Base-by-base conservation (phyloP, 1,139 yeast species). In the Pichia sp. region DNA sequence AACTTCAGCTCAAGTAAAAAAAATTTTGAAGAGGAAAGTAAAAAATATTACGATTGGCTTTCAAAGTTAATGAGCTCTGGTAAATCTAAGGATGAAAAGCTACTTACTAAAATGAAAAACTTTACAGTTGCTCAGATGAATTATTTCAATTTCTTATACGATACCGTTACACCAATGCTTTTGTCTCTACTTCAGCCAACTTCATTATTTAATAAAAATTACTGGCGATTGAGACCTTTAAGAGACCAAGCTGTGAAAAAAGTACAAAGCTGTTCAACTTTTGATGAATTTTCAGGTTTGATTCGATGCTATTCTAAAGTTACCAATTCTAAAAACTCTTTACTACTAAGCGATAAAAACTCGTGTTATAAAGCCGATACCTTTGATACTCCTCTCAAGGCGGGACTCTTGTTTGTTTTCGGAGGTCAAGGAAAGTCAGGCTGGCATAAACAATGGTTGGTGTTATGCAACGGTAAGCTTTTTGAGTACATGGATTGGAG, bases 391-490 rank as follows among this genome's bases (percentile, higher is more conserved):
- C 51, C 64, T 6, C 50, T 54, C 13, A 67, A 65, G 54, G 57
- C 69, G 0, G 72, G 71, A 2, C 58, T 69, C 6, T 57, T 69
- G 19, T 68, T 67, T 52, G 67, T 70, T 2, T 74, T 83, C 43
- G 85, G 89, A 1, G 90, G 90, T 1, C 82, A 84, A 57, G 87
- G 88, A 10, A 87, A 85, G 62, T 82, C 80, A 36, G 88, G 89
- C 2, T 90, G 96, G 97, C 96, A 90, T 69, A 89, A 89, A 64
- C 92, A 87, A 69, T 88, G 96, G 95, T 89, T 90, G 1, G 90
- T 84, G 0, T 73, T 89, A 52, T 79, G 79, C 19, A 80, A 81
- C 19, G 93, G 95, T 0, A 79, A 77, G 58, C 72, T 89, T 42
- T 76, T 78, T 52, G 96, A 89, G 66, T 89, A 81, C 67, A 78